Base-by-base conservation (phyloP, 352 stramenopile genomes). In the Globisporangium spiculum region DNA sequence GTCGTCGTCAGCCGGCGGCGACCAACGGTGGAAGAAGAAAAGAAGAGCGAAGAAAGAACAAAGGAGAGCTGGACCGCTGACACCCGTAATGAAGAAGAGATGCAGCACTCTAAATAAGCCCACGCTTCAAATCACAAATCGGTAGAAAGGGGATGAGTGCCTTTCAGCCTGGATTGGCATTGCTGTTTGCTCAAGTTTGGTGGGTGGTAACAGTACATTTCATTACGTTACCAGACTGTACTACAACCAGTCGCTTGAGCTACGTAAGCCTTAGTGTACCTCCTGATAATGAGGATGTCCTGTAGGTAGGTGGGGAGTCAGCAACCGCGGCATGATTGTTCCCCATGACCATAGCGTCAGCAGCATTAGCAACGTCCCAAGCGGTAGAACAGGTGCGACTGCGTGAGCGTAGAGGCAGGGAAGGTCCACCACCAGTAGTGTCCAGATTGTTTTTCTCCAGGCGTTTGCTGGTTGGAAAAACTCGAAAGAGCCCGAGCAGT, bases 31-130 rank as follows among this genome's bases (percentile, higher is more conserved):
- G n/a, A 55, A 26, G 20, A 55, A 55, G 48, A 55, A 54, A 10
- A 58, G 16, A 59, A 38, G 52, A 57, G 18, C 6, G 10, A 27
- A 34, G 52, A 18, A 58, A 58, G 24, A 34, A 56, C 9, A 27
- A n/a, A 18, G 54, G 34, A 41, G 54, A 60, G 26, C 55, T 60
- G 55, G 55, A 60, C 55, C 55, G 27, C 55, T 26, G 16, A 46
- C 55, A 60, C 55, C 55, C 55, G 55, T 60, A 60, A 60, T 60
- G 27, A 4, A 44, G 12, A 44, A 44, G 36, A 44, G 36, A 44
- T 44, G 36, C 27, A 16, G n/a, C 32, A 36, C 32, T 30, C 48
- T 26, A 4, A 10, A 56, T n/a, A 56, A 20, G 22, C 24, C 1
- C 53, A 58, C 30, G 55, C 6, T 60, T 7, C 55, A 60, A 60